Base-by-base conservation (phyloP, 257 asterid species). In the Solanum chmielewskii region DNA sequence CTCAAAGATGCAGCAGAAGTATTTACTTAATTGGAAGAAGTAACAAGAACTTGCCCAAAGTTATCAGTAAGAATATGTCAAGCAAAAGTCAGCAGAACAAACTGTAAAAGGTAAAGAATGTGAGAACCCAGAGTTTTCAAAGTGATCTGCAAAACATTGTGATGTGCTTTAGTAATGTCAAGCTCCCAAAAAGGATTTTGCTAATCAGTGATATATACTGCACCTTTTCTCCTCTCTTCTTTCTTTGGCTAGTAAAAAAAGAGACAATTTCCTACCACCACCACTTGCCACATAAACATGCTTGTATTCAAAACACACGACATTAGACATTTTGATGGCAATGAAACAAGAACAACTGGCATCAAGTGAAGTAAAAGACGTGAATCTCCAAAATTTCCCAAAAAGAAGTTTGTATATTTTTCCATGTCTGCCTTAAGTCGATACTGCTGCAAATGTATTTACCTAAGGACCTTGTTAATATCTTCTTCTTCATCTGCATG, bases 401-500 rank as follows among this genome's bases (percentile, higher is more conserved):
- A 81, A 49, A 81, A 29, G 45, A 49, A 81, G 62, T 49, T 41
- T 18, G 31, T 47, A 33, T 0, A 81, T 9, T 81, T 80, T 47
- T 16, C 11, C 85, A 81, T 81, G 45, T 49, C 3, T 52, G 52
- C 39, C 52, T 52, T 18, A 52, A 49, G 69, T 49, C 44, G 21
- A 80, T 45, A 37, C 31, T 21, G n/a, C 52, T 49, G 84, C 64
- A 69, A 27, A 39, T 15, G 56, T 49, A 69, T 89, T 88, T 91
- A 96, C 99, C 99, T 92, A 93, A 96, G 91, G 76, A 97, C 99
- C 93, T 97, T 96, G 95, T 97, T 97, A 84, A 97, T 97, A 91
- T 97, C 99, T 92, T 97, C 99, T 93, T 97, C 99, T 84, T 97
- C 99, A 89, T 97, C 99, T 77, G 98, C 99, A 91, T 97, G 99